Conservation (phyloP, 108 stramenopile species). For the Nannochloropsis salina region DNA sequence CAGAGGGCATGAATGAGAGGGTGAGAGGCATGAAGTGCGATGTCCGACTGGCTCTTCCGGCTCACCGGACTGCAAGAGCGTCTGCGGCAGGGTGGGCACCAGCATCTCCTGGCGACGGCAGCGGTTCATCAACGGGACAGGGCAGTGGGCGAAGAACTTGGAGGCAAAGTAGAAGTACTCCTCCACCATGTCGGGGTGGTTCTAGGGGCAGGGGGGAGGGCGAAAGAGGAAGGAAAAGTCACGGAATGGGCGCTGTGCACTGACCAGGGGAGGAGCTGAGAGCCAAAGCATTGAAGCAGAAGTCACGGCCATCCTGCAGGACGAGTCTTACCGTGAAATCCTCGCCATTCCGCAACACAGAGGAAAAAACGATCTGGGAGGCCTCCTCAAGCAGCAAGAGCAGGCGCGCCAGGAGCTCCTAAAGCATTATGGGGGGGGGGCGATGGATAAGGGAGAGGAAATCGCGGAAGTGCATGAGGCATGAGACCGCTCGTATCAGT, state of each 20-base stretch:
- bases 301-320: no score
- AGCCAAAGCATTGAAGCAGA: no score
- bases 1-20: background rate
- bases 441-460: background rate
- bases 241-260: background rate
- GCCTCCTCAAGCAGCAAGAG: background rate
- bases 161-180: constrained; percentile 86
- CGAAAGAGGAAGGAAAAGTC: background rate
- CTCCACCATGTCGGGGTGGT: constrained; percentile 90
- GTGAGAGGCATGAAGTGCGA: no score
- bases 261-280: no score
- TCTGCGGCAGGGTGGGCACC: background rate
- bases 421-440: background rate
- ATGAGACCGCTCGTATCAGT: background rate
- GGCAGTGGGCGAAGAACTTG: constrained; percentile 70
- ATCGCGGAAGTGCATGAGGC: background rate
- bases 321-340: background rate
- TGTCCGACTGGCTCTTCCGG: background rate
- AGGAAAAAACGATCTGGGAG: background rate
- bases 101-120: constrained; percentile 62
- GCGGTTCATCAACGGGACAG: constrained; percentile 63
- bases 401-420: background rate
- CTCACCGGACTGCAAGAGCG: background rate
- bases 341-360: background rate
- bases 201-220: background rate